phyloP scores from a whole-genome alignment of 208 protist species.

The Giardia muris region DNA sequence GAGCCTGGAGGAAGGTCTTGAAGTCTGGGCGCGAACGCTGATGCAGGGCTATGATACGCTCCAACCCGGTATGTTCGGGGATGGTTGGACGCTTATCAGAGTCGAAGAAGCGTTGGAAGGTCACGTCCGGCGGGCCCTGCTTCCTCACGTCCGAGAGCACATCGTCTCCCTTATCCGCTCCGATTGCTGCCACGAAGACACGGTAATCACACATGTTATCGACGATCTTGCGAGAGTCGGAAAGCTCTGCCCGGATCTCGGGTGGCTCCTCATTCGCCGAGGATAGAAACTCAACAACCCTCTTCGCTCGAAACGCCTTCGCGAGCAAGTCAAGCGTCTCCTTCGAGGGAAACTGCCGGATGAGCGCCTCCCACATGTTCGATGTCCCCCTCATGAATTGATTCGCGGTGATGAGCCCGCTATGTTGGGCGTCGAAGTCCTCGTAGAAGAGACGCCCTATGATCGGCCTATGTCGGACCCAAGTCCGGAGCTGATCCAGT shows the following conservation, averaged over 20 bases:
- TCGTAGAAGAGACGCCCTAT: neutral
- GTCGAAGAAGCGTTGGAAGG: neutral
- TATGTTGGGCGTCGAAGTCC: neutral
- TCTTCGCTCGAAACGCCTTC: neutral
- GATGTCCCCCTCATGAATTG: neutral
- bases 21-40: neutral
- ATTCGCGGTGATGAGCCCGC: neutral
- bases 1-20: neutral
- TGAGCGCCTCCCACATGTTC: neutral
- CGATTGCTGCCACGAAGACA: neutral
- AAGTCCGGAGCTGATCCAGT: neutral
- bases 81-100: neutral
- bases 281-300: neutral
- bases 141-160: neutral
- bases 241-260: neutral
- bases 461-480: neutral
- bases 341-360: neutral
- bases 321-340: neutral
- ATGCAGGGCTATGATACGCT: neutral
- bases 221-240: neutral
- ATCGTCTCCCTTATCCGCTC: neutral
- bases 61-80: neutral
- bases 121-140: neutral
- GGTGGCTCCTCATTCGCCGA: neutral
- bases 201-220: neutral